A percentile compares a stretch with the other conserved stretches of the same genome.
These are phyloP conservation scores for Talaromyces funiculosus DNA, from an alignment of 2,329 filamentous ascomycete genomes.

Conservation along the genomic window DNA sequence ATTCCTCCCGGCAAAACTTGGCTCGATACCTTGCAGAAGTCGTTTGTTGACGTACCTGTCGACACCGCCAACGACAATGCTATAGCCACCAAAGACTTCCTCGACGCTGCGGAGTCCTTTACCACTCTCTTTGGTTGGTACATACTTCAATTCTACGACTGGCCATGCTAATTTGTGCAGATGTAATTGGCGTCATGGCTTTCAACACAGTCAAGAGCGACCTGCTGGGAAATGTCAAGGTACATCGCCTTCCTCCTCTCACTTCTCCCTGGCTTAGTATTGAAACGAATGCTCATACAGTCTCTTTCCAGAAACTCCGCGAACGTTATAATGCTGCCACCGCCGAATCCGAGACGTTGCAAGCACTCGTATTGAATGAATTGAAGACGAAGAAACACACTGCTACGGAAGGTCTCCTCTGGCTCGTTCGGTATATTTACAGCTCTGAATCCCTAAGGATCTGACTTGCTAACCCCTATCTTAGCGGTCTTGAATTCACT, in stretches of 20 bases:
- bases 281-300: neutral
- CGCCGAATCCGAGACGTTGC: slow-evolving; percentile 72
- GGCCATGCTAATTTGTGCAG: slow-evolving; percentile 28
- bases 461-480: slow-evolving; percentile 8
- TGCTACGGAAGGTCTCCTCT: slow-evolving; percentile 83
- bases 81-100: slow-evolving; percentile 78
- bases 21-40: slow-evolving; percentile 77
- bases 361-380: slow-evolving; percentile 80
- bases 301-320: slow-evolving; percentile 67
- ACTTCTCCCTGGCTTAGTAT: slow-evolving; percentile 8
- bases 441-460: neutral
- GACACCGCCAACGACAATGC: slow-evolving; percentile 68
- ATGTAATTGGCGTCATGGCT: slow-evolving; percentile 61
- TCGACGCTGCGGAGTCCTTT: slow-evolving; percentile 83
- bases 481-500: slow-evolving; percentile 89
- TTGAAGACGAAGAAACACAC: slow-evolving; percentile 82
- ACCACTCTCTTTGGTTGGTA: slow-evolving; percentile 74
- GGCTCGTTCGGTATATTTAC: slow-evolving; percentile 69
- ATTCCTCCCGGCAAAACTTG: slow-evolving; percentile 66
- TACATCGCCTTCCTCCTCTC: slow-evolving; percentile 34
- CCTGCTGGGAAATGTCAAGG: slow-evolving; percentile 86
- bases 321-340: slow-evolving; percentile 74
- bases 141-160: neutral
- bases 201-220: slow-evolving; percentile 90
- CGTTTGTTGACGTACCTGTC: slow-evolving; percentile 77